phyloP scores from a whole-genome alignment of 768 basidiomycete species.

The Agaricus blazei region DNA sequence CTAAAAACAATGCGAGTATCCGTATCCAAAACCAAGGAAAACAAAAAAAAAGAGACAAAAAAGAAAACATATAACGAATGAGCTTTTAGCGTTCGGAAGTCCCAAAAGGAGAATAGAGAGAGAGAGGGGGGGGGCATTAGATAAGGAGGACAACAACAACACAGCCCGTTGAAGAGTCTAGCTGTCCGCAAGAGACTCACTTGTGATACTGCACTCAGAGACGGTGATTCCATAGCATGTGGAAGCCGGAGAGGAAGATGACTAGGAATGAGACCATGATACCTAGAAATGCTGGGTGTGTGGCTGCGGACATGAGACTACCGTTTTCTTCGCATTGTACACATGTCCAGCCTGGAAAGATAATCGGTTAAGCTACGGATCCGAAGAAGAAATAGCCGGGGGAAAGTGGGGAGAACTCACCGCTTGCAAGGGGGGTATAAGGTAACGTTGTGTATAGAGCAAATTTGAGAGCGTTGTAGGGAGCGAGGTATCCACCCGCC shows the following conservation, averaged over 20 bases:
- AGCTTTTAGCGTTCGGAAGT: conserved; percentile 1
- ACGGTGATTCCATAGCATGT: conserved; percentile 38
- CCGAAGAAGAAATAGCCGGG: neutral
- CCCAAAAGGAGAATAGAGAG: conserved; percentile 4
- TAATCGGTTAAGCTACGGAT: neutral
- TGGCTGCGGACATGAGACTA: conserved; percentile 29
- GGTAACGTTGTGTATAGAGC: conserved; percentile 76
- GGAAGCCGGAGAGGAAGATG: conserved; percentile 63
- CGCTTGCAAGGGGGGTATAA: conserved; percentile 55
- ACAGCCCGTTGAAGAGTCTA: neutral
- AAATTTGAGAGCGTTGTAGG: conserved; percentile 70
- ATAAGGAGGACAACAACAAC: neutral
- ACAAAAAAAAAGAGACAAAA: neutral
- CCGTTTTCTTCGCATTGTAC: conserved; percentile 31
- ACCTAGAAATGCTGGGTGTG: conserved; percentile 54
- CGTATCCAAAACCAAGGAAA: no score
- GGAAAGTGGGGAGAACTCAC: conserved; percentile 14
- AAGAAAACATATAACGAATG: neutral
- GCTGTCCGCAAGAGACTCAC: neutral
- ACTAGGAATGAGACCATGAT: conserved; percentile 53
- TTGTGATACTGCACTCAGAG: neutral
- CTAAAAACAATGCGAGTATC: no score
- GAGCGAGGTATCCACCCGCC: conserved; percentile 58
- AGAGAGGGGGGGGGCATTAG: neutral
- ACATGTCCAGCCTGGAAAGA: conserved; percentile 51